Evolutionary conservation across 805 yeast species (phyloP).

Genomic region (Jamesozyma lodderae): DNA sequence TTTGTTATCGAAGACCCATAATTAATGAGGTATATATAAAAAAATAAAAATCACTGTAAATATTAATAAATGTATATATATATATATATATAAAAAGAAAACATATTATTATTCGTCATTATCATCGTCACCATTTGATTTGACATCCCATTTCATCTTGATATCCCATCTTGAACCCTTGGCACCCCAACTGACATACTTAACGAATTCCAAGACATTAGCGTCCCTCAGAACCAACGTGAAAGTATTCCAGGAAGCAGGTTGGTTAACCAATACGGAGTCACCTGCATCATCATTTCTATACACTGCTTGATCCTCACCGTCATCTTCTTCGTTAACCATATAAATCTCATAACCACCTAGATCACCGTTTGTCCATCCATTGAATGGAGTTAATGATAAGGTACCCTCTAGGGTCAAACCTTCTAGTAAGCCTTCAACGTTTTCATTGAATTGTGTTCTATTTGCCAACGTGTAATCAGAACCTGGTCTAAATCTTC

Average conservation of each 20-base stretch:
- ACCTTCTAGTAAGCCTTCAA: slow-evolving; percentile 22
- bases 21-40: slow-evolving; percentile 6
- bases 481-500: slow-evolving; percentile 91
- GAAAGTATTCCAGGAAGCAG: slow-evolving; percentile 77
- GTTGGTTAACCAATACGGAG: slow-evolving; percentile 67
- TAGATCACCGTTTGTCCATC: slow-evolving; percentile 81
- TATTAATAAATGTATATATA: neutral
- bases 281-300: slow-evolving; percentile 51
- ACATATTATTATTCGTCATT: slow-evolving; percentile 12
- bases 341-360: slow-evolving; percentile 95
- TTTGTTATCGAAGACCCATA: slow-evolving; percentile 65
- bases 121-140: slow-evolving; percentile 25
- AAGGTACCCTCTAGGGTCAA: slow-evolving; percentile 72
- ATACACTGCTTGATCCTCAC: slow-evolving; percentile 83
- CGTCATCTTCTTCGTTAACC: slow-evolving; percentile 43
- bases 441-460: slow-evolving; percentile 35
- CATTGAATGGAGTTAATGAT: slow-evolving; percentile 66
- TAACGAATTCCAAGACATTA: slow-evolving; percentile 81
- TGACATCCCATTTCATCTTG: slow-evolving; percentile 68
- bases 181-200: slow-evolving; percentile 82
- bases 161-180: slow-evolving; percentile 92
- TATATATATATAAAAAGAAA: neutral
- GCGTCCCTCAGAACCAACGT: slow-evolving; percentile 74
- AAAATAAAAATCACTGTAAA: neutral
- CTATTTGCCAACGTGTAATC: slow-evolving; percentile 86